These are phyloP conservation scores for Ceratobasidium sp. DNA, from an alignment of 1,284 basidiomycete genomes.

Conservation along the genomic window DNA sequence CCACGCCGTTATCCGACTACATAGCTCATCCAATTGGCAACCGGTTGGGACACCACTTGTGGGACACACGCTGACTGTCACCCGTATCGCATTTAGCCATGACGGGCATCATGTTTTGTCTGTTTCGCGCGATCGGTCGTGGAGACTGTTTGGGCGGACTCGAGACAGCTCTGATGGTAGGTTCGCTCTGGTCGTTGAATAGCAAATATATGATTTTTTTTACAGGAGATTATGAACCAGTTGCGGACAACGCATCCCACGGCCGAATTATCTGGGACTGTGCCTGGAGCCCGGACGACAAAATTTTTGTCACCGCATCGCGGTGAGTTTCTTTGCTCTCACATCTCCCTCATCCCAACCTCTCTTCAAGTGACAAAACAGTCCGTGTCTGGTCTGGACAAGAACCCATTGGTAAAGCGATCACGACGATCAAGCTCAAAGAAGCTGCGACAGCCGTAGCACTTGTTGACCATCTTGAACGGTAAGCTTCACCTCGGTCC, in stretches of 20 bases:
- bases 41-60: constrained; percentile 72
- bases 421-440: constrained; percentile 63
- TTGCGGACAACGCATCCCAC: constrained; percentile 83
- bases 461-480: constrained; percentile 50
- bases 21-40: constrained; percentile 69
- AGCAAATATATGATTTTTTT: neutral
- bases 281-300: constrained; percentile 76
- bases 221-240: constrained; percentile 62
- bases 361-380: constrained; percentile 74
- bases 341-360: too few species aligned
- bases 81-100: constrained; percentile 86
- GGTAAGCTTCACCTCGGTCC: constrained; percentile 51
- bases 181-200: constrained; percentile 46
- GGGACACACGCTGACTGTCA: constrained; percentile 91
- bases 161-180: constrained; percentile 48
- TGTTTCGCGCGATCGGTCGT: constrained; percentile 90
- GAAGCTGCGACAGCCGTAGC: constrained; percentile 76
- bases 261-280: constrained; percentile 96
- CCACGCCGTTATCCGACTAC: constrained; percentile 89
- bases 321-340: constrained; percentile 51
- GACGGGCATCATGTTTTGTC: constrained; percentile 81
- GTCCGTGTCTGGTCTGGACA: constrained; percentile 55
- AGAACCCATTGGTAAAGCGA: constrained; percentile 52
- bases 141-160: constrained; percentile 76
- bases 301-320: constrained; percentile 90